Percentiles rank a stretch among this genome's conserved stretches.
Conservation (phyloP, 768 basidiomycete genomes). For the Boletus rubescentipes region DNA sequence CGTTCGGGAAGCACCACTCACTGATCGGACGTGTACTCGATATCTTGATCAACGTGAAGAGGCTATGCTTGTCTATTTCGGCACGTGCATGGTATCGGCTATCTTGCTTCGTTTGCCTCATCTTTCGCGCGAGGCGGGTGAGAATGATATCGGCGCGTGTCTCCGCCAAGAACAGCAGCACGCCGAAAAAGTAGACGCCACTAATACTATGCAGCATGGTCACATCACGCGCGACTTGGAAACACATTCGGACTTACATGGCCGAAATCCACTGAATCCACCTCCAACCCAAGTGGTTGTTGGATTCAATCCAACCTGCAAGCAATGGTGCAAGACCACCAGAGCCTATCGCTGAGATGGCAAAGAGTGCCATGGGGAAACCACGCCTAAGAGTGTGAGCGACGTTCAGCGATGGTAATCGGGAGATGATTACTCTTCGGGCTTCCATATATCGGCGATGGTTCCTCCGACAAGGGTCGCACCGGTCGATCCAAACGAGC, state of each 20-base stretch:
- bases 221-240: background rate
- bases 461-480: conserved; percentile 77
- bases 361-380: conserved; percentile 74
- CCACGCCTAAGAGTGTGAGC: conserved; percentile 55
- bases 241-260: conserved; percentile 49
- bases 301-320: conserved; percentile 67
- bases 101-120: conserved; percentile 67
- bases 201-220: conserved; percentile 41
- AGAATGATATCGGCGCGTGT: conserved; percentile 74
- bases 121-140: conserved; percentile 55
- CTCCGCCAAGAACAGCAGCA: conserved; percentile 64
- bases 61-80: conserved; percentile 59
- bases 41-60: conserved; percentile 61
- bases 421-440: conserved; percentile 49
- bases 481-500: conserved; percentile 66
- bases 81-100: conserved; percentile 57
- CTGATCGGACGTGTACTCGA: conserved; percentile 72
- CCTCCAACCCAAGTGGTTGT: conserved; percentile 60
- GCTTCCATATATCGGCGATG: conserved; percentile 66
- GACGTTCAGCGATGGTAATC: background rate
- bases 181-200: conserved; percentile 47
- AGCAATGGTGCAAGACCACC: conserved; percentile 63
- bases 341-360: conserved; percentile 56
- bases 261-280: conserved; percentile 85
- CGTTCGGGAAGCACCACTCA: conserved; percentile 38